Conservation (phyloP, 331 rosid genomes). For the Prunus yedoensis region DNA sequence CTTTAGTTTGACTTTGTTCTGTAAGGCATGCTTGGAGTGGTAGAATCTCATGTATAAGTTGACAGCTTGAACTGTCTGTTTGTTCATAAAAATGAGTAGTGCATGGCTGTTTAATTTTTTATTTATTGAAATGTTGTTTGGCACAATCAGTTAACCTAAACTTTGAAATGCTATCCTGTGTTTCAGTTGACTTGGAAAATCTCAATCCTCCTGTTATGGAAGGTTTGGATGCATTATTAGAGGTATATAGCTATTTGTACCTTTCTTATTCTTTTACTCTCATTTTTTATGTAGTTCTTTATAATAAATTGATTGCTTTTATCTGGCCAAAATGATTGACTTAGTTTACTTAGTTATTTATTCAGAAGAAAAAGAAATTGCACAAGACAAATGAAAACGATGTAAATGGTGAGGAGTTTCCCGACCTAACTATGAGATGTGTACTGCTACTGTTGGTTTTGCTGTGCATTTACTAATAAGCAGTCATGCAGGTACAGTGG, state of each 20-base stretch:
- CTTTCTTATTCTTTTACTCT: background rate
- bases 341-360: conserved; percentile 9
- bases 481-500: conserved; percentile 49
- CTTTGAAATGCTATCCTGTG: conserved; percentile 12
- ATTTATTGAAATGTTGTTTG: background rate
- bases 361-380: conserved; percentile 63
- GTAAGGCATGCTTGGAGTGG: conserved; percentile 5
- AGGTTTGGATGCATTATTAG: conserved; percentile 56
- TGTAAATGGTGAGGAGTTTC: conserved; percentile 46
- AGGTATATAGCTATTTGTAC: conserved; percentile 30
- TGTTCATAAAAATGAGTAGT: background rate
- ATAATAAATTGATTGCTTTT: background rate
- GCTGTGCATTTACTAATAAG: conserved; percentile 12
- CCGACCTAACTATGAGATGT: conserved; percentile 17
- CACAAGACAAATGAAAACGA: conserved; percentile 44
- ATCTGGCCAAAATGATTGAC: background rate
- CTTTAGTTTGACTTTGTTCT: conserved; percentile 3
- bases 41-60: background rate
- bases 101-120: background rate
- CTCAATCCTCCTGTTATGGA: conserved; percentile 73
- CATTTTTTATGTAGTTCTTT: background rate
- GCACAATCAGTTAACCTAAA: background rate
- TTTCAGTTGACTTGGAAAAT: conserved; percentile 59
- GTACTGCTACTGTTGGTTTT: conserved; percentile 13
- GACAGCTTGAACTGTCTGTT: conserved; percentile 8